Base-by-base conservation (phyloP, 768 basidiomycete genomes). In the Tylopilus intermedius region DNA sequence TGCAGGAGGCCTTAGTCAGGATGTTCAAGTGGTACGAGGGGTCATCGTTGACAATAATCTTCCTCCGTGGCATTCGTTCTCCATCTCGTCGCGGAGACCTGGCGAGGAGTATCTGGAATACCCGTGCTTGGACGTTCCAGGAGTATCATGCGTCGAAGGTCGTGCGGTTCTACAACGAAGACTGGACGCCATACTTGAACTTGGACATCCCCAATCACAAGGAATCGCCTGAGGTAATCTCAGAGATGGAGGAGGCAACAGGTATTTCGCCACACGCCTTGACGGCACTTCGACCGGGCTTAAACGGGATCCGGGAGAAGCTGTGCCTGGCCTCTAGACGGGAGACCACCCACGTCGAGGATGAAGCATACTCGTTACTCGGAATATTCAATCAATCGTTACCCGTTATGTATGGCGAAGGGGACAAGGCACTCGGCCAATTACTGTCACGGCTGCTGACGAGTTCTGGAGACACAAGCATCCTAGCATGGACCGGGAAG, bases 11-110 rank as follows among this genome's bases (percentile, higher is more conserved):
- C 0, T 21, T 55, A 10, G 49, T 55, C 0, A 14, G 48, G 22
- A 45, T 57, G 53, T 57, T 50, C 41, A 46, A 32, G 26, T 58
- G 56, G 57, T 58, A 56, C 13, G 6, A 39, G 2, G 54, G 54
- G 10, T 56, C 57, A 0, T 21, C 47, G 6, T 0, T 48, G 35
- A 57, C 50, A 0, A 33, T 58, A 2, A 10, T 58, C 21, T 38
- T 29, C 11, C 43, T 45, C 26, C 43, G 33, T 45, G 43, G 27
- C 0, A 42, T 49, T 13, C 49, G 40, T 39, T 49, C 49, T 18
- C 49, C 43, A 3, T 44, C 42, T 6, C 50, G 33, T n/a, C n/a
- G 33, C 21, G 49, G 49, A 6, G 49, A 49, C 9, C 50, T 50
- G 8, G 8, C 27, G 2, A 9, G 5, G 3, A 50, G 50, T 18